Percentiles rank a stretch among this genome's conserved stretches.
phyloP scores from a whole-genome alignment of 768 basidiomycete genomes.

The Suillus decipiens region DNA sequence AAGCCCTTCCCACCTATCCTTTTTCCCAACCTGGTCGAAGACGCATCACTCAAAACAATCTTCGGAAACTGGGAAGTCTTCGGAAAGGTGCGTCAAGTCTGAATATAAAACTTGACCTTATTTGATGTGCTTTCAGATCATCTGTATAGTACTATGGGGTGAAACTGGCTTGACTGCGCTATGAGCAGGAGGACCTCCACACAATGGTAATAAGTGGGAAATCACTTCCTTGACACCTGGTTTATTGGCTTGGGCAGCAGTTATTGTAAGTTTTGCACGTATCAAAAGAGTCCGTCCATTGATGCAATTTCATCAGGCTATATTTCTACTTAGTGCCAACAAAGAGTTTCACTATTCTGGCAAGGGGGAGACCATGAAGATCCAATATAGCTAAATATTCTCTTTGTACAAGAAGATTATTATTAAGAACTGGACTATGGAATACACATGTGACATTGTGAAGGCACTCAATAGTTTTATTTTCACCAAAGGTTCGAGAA shows the following conservation, averaged over 20 bases:
- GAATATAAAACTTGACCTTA: neutral
- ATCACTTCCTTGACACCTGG: neutral
- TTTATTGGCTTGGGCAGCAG: constrained; percentile 1
- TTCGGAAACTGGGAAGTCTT: constrained; percentile 5
- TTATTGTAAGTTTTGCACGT: neutral
- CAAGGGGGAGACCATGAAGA: neutral
- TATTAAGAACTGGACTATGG: constrained; percentile 5
- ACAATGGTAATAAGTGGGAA: neutral
- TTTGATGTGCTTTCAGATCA: neutral
- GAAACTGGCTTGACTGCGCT: neutral
- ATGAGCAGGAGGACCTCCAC: neutral
- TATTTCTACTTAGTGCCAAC: neutral
- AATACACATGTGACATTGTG: neutral
- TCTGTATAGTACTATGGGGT: neutral
- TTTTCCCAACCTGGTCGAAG: neutral
- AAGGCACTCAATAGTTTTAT: neutral
- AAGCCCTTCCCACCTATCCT: constrained; percentile 1
- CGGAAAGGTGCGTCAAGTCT: neutral
- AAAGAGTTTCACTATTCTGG: neutral
- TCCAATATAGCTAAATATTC: constrained; percentile 1
- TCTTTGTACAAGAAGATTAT: constrained; percentile 5
- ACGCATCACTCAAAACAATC: neutral
- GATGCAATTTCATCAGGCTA: neutral
- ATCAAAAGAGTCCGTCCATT: neutral
- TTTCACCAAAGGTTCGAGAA: neutral